Evolutionary conservation across 164 flowering plant species (phyloP), one percentile per base, ranked within the genome.

Genomic region (Taxillus chinensis): DNA sequence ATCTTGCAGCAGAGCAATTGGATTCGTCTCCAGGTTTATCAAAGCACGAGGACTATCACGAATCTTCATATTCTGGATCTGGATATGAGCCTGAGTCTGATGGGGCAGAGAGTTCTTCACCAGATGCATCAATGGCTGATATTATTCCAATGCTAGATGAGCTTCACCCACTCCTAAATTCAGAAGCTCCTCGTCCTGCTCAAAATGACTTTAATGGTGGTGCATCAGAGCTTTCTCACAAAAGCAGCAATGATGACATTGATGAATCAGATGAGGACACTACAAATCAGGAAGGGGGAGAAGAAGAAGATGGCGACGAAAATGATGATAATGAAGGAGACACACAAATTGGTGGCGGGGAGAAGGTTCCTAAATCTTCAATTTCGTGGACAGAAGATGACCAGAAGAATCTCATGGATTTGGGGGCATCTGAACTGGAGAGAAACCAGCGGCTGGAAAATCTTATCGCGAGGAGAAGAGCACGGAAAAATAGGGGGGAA

Each of bases 51-150:
- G 77, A 27, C 27, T 27, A 66, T 41, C 80, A 76, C 12, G 80
- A 59, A 17, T 62, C 72, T 37, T 68, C 66, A 2, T 83, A 79
- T 62, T 80, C 83, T 57, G 86, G 61, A 39, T 92, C 97, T 54
- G 93, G 83, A 73, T 5, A 53, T 2, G 84, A 80, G 61, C 79
- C 83, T 56, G 86, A 59, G 39, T 93, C 97, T 52, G 95, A 84
- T 74, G 59, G 74, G 14, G 79, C 82, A 2, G 96, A 85, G 75
- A 86, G 92, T 66, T 90, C 95, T n/a, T 93, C 99, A n/a, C 89
- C 97, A 0, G 97, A 90, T 84, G 84, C 96, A 54, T 89, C 97
- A 39, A 77, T 93, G 91, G 77, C 92, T n/a, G 92, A 87, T 65
- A 84, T 93, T 39, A 74, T 90, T 16, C 97, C 97, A 42, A 77